Base-by-base conservation (phyloP, 2,329 filamentous ascomycete genomes). In the Aulographum hederae region DNA sequence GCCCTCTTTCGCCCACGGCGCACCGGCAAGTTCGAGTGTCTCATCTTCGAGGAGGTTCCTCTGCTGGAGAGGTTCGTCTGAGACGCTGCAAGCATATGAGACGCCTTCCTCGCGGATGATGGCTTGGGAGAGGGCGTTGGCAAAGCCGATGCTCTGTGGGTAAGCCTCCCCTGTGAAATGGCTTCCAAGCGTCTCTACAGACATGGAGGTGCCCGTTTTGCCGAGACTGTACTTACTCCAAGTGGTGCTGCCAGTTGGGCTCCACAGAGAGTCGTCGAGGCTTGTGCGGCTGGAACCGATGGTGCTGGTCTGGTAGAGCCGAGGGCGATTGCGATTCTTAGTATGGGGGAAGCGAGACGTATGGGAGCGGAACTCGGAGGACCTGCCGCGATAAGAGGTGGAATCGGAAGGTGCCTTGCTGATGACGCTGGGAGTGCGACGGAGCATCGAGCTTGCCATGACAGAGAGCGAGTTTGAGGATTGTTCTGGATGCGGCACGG, bases 1-100 rank as follows among this genome's bases (percentile, higher is more conserved):
- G 38, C 89, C 89, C 54, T 98, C 89, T 17, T 98, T 98, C 18
- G 91, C 77, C 89, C 89, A 98, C 0, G 89, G 89, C n/a, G 89
- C 81, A 16, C 89, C 89, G 8, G 78, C 73, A 25, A 98, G 71
- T 47, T 92, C 85, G 10, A 98, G 66, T 0, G 78, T 82, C 46
- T 98, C 89, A 45, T 95, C 89, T 45, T 94, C 86, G 0, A 95
- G 69, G 6, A 94, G 59, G 6, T 8, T 5, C 6, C 4, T 8
- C 13, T 16, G 33, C 10, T 6, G 14, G 5, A 71, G 55, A 28
- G 71, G 68, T 18, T 75, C 72, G 42, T 76, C 51, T 37, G 63
- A 55, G 33, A 48, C 43, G 19, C 50, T 44, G 38, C 57, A 58
- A 40, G 57, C 41, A 8, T 66, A 65, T 12, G 69, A 54, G 41